Evolutionary conservation across 768 basidiomycete species (phyloP), one percentile per base, ranked within the genome.

Genomic region (Boletales sp.): DNA sequence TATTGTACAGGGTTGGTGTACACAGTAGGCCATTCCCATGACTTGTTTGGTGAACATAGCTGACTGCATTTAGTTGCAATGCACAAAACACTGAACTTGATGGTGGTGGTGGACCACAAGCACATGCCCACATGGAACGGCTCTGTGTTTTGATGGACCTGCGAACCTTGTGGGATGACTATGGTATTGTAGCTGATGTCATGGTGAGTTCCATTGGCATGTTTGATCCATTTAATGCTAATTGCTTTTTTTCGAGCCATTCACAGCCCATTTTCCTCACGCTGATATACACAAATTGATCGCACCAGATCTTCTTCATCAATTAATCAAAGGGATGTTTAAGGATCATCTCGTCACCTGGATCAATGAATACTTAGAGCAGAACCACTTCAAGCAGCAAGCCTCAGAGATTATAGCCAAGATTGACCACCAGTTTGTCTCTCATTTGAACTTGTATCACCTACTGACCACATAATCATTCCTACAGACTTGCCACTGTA

Each of bases 401-500:
- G 19, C 8, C 3, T 3, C 4, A 15, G 24, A 29, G 14, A 41
- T 41, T 7, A 27, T 41, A 29, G 40, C 40, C 6, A 21, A 41
- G 5, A 29, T 41, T 27, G 40, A 41, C 29, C 9, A 21, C 15
- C 44, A 67, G 66, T 24, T 24, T 24, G 24, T 24, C 5, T 5
- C 5, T 24, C 24, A 24, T 24, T 24, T 24, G 24, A 5, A 24
- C 5, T 3, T 5, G 5, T 3, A 24, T 5, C 24, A 24, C 5
- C 3, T 3, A 3, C 5, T 24, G 5, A 3, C 5, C 24, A 24
- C 5, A 5, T 3, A 24, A 5, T 5, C 3, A 24, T n/a, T n/a
- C n/a, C n/a, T 24, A 24, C 5, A 24, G 24, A 24, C n/a, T 68
- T 40, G 56, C 70, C 10, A 63, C 55, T 8, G 66, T 57, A 0